Evolutionary conservation across 768 basidiomycete genomes (phyloP).

Genomic region (Amanita rimosa): DNA sequence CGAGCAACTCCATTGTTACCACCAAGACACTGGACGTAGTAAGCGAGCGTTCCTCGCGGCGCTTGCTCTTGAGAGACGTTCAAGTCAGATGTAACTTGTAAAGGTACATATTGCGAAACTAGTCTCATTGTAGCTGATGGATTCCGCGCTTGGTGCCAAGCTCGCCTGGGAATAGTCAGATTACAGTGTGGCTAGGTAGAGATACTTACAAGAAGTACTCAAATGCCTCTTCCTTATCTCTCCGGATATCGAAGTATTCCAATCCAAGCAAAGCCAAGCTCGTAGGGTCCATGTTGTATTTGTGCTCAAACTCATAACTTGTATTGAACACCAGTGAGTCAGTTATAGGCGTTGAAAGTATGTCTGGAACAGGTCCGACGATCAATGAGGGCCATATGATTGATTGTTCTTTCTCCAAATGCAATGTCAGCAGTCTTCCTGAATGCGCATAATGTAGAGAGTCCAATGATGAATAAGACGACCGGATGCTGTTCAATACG

Average conservation of each 20-base stretch:
- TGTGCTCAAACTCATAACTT: slow-evolving; percentile 41
- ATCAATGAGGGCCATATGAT: slow-evolving; percentile 78
- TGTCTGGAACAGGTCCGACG: slow-evolving; percentile 59
- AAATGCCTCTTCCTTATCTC: slow-evolving; percentile 68
- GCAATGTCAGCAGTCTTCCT: slow-evolving; percentile 65
- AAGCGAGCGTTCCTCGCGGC: slow-evolving; percentile 40
- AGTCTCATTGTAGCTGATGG: slow-evolving; percentile 73
- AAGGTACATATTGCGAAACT: slow-evolving; percentile 60
- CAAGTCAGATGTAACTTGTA: slow-evolving; percentile 32
- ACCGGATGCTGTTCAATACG: slow-evolving; percentile 43
- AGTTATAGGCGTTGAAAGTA: slow-evolving; percentile 39
- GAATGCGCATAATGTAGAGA: slow-evolving; percentile 47
- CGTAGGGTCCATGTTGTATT: slow-evolving; percentile 82
- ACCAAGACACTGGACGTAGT: slow-evolving; percentile 59
- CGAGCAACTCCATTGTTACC: slow-evolving; percentile 58
- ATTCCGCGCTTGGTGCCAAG: slow-evolving; percentile 69
- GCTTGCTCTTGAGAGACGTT: slow-evolving; percentile 24
- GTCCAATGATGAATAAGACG: slow-evolving; percentile 74
- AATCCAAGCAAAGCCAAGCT: slow-evolving; percentile 63
- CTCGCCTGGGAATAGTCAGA: slow-evolving; percentile 37
- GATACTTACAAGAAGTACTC: slow-evolving; percentile 65
- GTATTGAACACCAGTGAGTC: slow-evolving; percentile 43
- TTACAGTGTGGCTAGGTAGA: background rate
- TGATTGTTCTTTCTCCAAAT: slow-evolving; percentile 71
- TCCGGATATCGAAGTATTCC: slow-evolving; percentile 64